Base-by-base conservation (phyloP, 306 rosid species). In the Nissolia schottii region DNA sequence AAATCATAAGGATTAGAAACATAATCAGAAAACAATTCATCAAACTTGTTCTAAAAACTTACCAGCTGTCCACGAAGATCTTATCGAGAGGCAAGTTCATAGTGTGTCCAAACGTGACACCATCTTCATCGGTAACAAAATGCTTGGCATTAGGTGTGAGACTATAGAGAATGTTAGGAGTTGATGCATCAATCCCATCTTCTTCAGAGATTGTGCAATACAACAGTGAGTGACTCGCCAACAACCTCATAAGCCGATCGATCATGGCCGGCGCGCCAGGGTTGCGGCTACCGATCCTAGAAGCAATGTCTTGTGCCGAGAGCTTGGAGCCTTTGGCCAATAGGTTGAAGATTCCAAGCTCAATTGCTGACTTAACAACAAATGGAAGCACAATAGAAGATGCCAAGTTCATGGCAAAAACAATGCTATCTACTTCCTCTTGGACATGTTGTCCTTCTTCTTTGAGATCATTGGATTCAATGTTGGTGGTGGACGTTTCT, bases 161-260 rank as follows among this genome's bases (percentile, higher is more conserved):
- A 11, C 43, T 8, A 10, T 37, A 37, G n/a, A 37, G 43, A 8
- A 37, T 9, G 3, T 37, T 37, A 0, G 43, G 13, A 8, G 13
- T 13, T n/a, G 6, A 3, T 13, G 5, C 18, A 43, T 2, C 18
- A 10, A 13, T n/a, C 1, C n/a, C 50, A 43, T 5, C 18, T 3
- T n/a, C 19, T 3, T 14, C 6, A 43, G 50, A n/a, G 5, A 43
- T 0, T 14, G 82, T 49, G 80, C 84, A 85, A 1, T 9, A 34
- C 10, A 89, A 60, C 27, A 90, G 48, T 14, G 84, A 82, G 77
- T 89, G 81, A 48, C 73, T 51, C 0, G 82, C 65, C 59, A 90
- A 70, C 6, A 90, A 76, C 71, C 82, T 58, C 2, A 88, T 67
- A 15, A 90, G 48, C 22, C 93, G 83, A 0, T 90, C 91, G n/a